Conservation (phyloP, 1,284 basidiomycete genomes). For the Malassezia sympodialis region DNA sequence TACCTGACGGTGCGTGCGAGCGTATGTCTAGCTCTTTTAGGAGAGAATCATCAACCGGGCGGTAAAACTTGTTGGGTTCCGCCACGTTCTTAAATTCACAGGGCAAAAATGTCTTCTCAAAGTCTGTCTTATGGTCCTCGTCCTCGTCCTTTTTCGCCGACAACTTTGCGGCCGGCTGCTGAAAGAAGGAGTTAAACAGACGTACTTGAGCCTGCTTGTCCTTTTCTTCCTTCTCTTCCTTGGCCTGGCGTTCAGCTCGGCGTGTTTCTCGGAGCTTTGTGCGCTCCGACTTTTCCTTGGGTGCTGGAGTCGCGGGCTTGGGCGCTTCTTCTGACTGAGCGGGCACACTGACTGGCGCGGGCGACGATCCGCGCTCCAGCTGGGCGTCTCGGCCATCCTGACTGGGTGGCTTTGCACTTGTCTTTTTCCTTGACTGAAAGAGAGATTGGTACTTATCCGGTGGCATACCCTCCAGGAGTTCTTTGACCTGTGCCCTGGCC, state of each 20-base stretch:
- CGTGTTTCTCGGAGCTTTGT: slow-evolving; percentile 26
- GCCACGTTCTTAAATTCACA: slow-evolving; percentile 42
- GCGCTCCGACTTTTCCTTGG: slow-evolving; percentile 22
- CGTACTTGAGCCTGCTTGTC: slow-evolving; percentile 45
- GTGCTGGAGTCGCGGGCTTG: slow-evolving; percentile 11
- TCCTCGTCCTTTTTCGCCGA: slow-evolving; percentile 8
- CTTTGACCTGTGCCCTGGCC: slow-evolving; percentile 49
- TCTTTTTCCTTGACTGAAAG: slow-evolving; percentile 20
- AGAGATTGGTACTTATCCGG: slow-evolving; percentile 23
- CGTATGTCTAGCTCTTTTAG: background rate
- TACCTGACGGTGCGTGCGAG: background rate
- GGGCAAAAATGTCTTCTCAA: slow-evolving; percentile 38
- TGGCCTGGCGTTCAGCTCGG: slow-evolving; percentile 29
- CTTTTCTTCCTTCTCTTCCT: slow-evolving; percentile 42
- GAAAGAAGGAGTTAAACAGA: slow-evolving; percentile 48
- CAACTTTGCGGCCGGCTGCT: slow-evolving; percentile 22
- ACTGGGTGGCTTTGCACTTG: slow-evolving; percentile 15
- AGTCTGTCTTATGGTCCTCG: slow-evolving; percentile 22
- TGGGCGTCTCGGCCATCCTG: background rate
- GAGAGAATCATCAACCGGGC: slow-evolving; percentile 1
- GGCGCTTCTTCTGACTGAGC: background rate
- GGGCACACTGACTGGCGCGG: background rate
- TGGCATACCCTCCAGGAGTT: slow-evolving; percentile 21
- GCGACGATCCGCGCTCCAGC: background rate
- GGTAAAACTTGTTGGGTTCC: slow-evolving; percentile 33